phyloP scores from a whole-genome alignment of 2,329 filamentous ascomycete species.

The Didymella pinodella region DNA sequence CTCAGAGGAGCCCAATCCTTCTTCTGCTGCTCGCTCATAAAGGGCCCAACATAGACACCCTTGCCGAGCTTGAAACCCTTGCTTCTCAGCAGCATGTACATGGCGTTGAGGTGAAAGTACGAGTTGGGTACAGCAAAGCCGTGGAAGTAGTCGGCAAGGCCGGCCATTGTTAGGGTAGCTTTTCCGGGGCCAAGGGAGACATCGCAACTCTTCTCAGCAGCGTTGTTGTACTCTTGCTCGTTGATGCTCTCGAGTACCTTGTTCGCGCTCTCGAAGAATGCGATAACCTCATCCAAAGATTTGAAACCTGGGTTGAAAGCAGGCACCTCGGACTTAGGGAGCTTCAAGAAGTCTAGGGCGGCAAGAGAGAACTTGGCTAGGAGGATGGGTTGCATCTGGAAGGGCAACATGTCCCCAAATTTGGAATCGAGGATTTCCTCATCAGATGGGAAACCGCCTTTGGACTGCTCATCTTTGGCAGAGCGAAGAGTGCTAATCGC shows the following conservation, averaged over 20 bases:
- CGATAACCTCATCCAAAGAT: slow-evolving; percentile 30
- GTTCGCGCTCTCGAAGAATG: slow-evolving; percentile 27
- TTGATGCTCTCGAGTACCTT: slow-evolving; percentile 29
- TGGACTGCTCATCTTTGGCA: slow-evolving; percentile 29
- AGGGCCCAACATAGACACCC: slow-evolving; percentile 23
- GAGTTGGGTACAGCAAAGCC: slow-evolving; percentile 32
- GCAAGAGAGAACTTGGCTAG: slow-evolving; percentile 26
- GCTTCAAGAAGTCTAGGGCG: slow-evolving; percentile 19
- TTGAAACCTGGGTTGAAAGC: slow-evolving; percentile 22
- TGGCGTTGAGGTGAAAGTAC: slow-evolving; percentile 36
- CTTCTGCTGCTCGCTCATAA: slow-evolving; percentile 31
- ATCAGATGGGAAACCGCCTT: slow-evolving; percentile 21
- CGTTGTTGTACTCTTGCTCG: slow-evolving; percentile 30
- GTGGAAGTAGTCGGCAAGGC: slow-evolving; percentile 25
- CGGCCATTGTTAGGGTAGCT: slow-evolving; percentile 26
- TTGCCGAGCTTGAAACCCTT: slow-evolving; percentile 34
- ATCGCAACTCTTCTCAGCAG: slow-evolving; percentile 26
- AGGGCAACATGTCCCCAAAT: slow-evolving; percentile 32
- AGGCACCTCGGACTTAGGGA: slow-evolving; percentile 17
- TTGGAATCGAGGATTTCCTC: slow-evolving; percentile 29
- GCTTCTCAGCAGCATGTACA: slow-evolving; percentile 35
- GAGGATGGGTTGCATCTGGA: slow-evolving; percentile 32
- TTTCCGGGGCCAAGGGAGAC: slow-evolving; percentile 10
- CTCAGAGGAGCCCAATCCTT: slow-evolving; percentile 29
- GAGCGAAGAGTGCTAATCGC: slow-evolving; percentile 29